A percentile compares a stretch with the other conserved stretches of the same genome.
phyloP scores from a whole-genome alignment of 192 early-diverging fungal species.

The Backusella tarrabulga region DNA sequence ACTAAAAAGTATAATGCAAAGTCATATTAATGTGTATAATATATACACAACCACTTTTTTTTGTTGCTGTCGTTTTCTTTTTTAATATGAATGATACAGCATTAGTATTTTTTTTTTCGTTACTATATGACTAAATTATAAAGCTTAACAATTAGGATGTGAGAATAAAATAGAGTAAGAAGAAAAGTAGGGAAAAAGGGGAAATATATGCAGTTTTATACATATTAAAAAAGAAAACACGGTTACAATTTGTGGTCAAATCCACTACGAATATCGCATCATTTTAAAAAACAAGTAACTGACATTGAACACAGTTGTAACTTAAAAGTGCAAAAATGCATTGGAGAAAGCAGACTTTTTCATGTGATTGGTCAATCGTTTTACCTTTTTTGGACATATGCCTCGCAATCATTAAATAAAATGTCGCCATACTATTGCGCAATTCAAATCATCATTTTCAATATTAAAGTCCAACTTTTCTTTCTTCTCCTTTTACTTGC shows the following conservation, averaged over 20 bases:
- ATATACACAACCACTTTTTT: neutral
- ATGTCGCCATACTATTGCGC: constrained; percentile 24
- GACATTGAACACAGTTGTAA: neutral
- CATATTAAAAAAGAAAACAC: neutral
- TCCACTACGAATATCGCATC: neutral
- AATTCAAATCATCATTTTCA: neutral
- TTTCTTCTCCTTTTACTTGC: neutral
- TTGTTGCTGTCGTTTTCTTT: neutral
- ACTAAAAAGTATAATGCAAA: neutral
- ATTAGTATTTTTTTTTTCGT: neutral
- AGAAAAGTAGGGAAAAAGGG: neutral
- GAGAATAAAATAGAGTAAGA: neutral
- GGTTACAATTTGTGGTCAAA: neutral
- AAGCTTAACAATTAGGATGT: neutral
- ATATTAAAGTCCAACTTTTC: neutral
- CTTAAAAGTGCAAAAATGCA: neutral
- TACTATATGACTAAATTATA: neutral
- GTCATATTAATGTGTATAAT: neutral
- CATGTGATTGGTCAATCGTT: neutral
- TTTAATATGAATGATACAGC: neutral
- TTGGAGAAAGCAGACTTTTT: neutral
- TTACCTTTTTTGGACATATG: neutral
- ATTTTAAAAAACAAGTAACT: neutral
- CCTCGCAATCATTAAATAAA: constrained; percentile 18
- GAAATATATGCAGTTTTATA: neutral